Evolutionary conservation across 75 land plant genomes (phyloP).

Genomic region (Adiantum capillusveneris): DNA sequence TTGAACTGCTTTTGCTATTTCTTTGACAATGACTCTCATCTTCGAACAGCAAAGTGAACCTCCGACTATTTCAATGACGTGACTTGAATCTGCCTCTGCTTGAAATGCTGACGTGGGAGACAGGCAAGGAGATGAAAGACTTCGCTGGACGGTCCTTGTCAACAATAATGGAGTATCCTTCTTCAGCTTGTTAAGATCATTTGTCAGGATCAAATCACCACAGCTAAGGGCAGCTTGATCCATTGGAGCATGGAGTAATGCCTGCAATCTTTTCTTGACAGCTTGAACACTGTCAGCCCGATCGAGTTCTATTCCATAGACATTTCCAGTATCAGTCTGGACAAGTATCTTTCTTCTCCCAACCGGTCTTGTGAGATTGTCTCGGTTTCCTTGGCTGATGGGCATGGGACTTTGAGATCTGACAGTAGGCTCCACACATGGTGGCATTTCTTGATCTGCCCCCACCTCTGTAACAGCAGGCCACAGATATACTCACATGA

Average conservation of each 20-base stretch:
- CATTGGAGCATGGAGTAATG: constrained; percentile 43
- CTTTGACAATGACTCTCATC: constrained; percentile 44
- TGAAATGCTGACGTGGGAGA: constrained; percentile 36
- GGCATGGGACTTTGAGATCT: no score
- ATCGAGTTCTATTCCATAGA: constrained; percentile 52
- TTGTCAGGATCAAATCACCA: constrained; percentile 52
- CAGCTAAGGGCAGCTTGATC: constrained; percentile 49
- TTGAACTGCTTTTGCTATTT: constrained; percentile 46
- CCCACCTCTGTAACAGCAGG: no score
- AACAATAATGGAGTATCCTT: constrained; percentile 41
- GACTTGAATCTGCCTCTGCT: constrained; percentile 16
- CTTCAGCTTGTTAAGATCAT: constrained; percentile 46
- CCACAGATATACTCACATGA: no score
- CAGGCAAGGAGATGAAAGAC: constrained; percentile 75
- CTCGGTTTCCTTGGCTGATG: constrained; percentile 36
- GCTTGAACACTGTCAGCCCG: constrained; percentile 61
- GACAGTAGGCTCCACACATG: no score
- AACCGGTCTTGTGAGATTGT: constrained; percentile 26
- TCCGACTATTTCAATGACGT: constrained; percentile 56
- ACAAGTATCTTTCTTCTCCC: constrained; percentile 49
- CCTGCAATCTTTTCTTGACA: constrained; percentile 53
- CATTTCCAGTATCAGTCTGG: constrained; percentile 60
- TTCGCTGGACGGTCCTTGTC: constrained; percentile 40
- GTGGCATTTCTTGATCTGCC: no score
- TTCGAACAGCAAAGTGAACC: constrained; percentile 26